Evolutionary conservation across 768 basidiomycete species (phyloP).

Genomic region (Lanmaoa pseudosensibilis): DNA sequence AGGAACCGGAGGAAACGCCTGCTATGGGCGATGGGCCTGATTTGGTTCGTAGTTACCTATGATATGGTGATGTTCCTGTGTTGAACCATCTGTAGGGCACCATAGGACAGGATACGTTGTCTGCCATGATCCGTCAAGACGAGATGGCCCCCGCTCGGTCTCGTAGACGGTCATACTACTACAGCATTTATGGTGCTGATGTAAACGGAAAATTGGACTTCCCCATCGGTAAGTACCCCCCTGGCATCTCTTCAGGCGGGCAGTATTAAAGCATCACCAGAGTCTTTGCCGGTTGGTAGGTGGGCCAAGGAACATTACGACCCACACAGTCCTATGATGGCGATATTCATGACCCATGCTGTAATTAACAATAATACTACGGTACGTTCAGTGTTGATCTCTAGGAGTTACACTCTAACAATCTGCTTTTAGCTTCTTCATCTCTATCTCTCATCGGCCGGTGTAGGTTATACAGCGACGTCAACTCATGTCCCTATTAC

Average conservation of each 20-base stretch:
- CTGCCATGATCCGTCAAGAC: slow-evolving; percentile 72
- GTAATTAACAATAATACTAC: slow-evolving; percentile 61
- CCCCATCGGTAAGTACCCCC: slow-evolving; percentile 47
- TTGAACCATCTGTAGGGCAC: slow-evolving; percentile 46
- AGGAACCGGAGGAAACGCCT: slow-evolving; percentile 19
- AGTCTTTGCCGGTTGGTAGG: slow-evolving; percentile 54
- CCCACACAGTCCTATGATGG: slow-evolving; percentile 54
- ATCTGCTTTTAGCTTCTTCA: slow-evolving; percentile 46
- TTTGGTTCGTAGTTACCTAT: slow-evolving; percentile 20
- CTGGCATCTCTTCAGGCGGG: neutral
- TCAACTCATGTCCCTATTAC: slow-evolving; percentile 61
- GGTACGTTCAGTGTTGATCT: slow-evolving; percentile 18
- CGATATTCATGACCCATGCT: slow-evolving; percentile 72
- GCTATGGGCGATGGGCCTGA: slow-evolving; percentile 20
- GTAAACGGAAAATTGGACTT: slow-evolving; percentile 53
- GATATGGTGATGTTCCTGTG: neutral
- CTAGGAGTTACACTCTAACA: neutral
- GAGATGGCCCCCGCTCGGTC: slow-evolving; percentile 60
- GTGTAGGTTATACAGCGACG: slow-evolving; percentile 19
- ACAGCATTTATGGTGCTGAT: slow-evolving; percentile 39
- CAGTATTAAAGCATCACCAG: slow-evolving; percentile 35
- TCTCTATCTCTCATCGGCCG: slow-evolving; percentile 39
- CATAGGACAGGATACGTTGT: slow-evolving; percentile 71
- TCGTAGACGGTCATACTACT: slow-evolving; percentile 56
- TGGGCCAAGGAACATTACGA: slow-evolving; percentile 64